Evolutionary conservation across 2,329 filamentous ascomycete species (phyloP), one percentile per base, ranked within the genome.

Genomic region (Colletotrichum lupini): DNA sequence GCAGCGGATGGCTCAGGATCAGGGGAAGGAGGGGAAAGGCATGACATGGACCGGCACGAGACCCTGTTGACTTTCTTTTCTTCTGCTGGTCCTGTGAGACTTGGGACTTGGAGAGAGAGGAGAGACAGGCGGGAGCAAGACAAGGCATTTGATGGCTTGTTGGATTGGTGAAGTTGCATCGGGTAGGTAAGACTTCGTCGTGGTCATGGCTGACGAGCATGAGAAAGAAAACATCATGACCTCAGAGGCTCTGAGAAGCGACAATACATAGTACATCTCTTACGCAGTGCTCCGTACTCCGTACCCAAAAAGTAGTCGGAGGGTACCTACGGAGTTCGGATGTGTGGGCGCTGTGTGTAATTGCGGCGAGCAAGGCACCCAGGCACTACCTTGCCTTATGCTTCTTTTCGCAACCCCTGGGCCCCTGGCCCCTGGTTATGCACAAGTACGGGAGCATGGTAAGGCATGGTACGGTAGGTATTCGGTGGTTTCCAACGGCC

Each of bases 381-480:
- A 4, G 46, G 61, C 16, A 30, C 46, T 60, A 57, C 64, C 64
- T 30, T 68, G 57, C 49, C 69, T 68, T 58, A 70, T 73, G 70
- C 67, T 73, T 73, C 70, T 73, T 73, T 73, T 64, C 35, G 28
- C 42, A 32, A 56, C 37, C 69, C 66, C 59, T 60, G 16, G 59
- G n/a, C 67, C 52, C 35, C 52, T 53, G 58, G 42, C 42, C 19
- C 12, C 11, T 35, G 4, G 32, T 35, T 35, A 35, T 35, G 32
- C 24, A 24, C 3, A 24, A 24, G 24, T 35, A 35, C 9, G 32
- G 32, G 32, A 35, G 32, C 11, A 35, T 35, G 32, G 32, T 35
- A 12, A 35, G 32, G 32, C 12, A 49, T 49, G 42, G 42, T n/a
- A 22, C 19, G 16, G 42, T n/a, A n/a, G 30, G 30, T n/a, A 9